Percentiles rank a stretch among this genome's conserved stretches.
Conservation (phyloP, 371 early-diverging fungal genomes). For the Circinella minor region DNA sequence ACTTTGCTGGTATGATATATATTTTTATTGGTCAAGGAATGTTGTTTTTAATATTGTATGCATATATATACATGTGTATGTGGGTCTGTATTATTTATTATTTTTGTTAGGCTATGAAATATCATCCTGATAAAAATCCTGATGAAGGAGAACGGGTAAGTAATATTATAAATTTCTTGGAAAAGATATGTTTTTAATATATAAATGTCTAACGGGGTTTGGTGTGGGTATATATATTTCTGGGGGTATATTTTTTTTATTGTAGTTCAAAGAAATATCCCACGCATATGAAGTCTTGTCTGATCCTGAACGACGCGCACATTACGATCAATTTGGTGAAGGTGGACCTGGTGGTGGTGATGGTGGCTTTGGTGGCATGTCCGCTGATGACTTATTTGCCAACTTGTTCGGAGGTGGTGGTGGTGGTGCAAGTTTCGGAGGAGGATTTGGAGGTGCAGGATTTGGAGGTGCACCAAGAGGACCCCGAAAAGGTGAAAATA, state of each 20-base stretch:
- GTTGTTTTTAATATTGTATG: too few species aligned
- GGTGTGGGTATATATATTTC: background rate
- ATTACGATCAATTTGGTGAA: constrained; percentile 91
- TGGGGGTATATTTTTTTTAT: constrained; percentile 17
- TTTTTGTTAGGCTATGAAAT: constrained; percentile 80
- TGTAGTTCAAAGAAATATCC: constrained; percentile 87
- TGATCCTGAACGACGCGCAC: constrained; percentile 83
- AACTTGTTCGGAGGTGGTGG: constrained; percentile 65
- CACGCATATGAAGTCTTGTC: constrained; percentile 96
- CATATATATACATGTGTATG: background rate
- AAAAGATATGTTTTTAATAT: too few species aligned
- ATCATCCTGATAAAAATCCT: constrained; percentile 93
- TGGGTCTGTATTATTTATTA: background rate
- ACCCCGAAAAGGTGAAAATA: constrained; percentile 77
- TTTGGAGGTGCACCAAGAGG: constrained; percentile 12
- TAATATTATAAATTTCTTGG: background rate
- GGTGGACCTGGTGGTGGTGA: constrained; percentile 71
- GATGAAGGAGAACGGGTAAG: constrained; percentile 50
- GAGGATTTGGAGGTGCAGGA: constrained; percentile 20
- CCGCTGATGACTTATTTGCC: constrained; percentile 78
- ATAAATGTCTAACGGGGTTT: constrained; percentile 9
- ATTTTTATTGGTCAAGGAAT: too few species aligned
- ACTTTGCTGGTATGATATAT: too few species aligned
- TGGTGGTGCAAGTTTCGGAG: constrained; percentile 22
- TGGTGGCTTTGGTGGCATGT: constrained; percentile 22